Conservation (phyloP, 129 eudicot genomes). For the Sambucus nigra region DNA sequence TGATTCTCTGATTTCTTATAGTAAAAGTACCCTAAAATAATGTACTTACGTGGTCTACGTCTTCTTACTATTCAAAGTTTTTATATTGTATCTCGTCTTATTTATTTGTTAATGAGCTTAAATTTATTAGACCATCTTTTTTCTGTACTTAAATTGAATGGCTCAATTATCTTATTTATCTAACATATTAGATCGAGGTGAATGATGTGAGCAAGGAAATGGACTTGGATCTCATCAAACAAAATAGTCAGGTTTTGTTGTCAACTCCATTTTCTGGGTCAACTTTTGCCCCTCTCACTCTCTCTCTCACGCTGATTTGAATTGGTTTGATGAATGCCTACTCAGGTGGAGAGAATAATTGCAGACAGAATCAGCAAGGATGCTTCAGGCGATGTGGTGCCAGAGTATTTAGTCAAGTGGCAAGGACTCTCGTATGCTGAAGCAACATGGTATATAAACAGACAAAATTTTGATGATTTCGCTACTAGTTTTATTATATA, state of each 20-base stretch:
- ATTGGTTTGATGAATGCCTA: slow-evolving; percentile 1
- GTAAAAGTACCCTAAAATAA: too few species aligned
- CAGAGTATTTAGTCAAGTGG: slow-evolving; percentile 98
- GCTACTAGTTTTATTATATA: neutral
- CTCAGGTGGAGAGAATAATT: slow-evolving; percentile 91
- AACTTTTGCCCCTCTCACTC: slow-evolving; percentile 6
- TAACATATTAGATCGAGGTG: slow-evolving; percentile 61
- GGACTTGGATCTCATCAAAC: slow-evolving; percentile 95
- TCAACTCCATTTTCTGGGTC: slow-evolving; percentile 2
- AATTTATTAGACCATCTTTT: too few species aligned
- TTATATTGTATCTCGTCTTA: too few species aligned
- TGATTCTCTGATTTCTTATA: too few species aligned
- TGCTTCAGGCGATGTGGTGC: slow-evolving; percentile 40
- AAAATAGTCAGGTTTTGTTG: slow-evolving; percentile 72
- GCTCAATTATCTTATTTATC: neutral
- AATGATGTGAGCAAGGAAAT: slow-evolving; percentile 99
- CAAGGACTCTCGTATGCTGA: slow-evolving; percentile 97
- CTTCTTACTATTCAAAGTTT: too few species aligned
- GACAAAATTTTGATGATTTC: too few species aligned
- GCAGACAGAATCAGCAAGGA: slow-evolving; percentile 73
- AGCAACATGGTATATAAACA: slow-evolving; percentile 73
- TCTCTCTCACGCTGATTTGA: neutral
- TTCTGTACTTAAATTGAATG: too few species aligned
- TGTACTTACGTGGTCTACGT: too few species aligned
- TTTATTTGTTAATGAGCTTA: too few species aligned